Evolutionary conservation across 2,329 filamentous ascomycete genomes (phyloP), one percentile per base, ranked within the genome.

Genomic region (Sphaerulina vaccinii): DNA sequence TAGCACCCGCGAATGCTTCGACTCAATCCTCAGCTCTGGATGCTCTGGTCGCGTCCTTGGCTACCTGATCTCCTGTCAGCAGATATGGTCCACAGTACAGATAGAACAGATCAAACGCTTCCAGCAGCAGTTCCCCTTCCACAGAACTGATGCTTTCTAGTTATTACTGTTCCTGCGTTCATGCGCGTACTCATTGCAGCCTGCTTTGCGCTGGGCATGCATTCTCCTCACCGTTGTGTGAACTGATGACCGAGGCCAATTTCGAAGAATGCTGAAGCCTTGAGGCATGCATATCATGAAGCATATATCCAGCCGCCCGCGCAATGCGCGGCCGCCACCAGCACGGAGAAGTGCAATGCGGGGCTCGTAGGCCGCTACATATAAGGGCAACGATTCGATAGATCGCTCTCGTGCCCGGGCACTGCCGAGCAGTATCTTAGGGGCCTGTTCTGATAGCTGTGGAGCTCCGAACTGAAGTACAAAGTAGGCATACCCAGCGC

Each of bases 11-110:
- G 15, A 65, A 65, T 50, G 68, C 66, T 2, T 61, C 59, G 3
- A 67, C 64, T 39, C 61, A 69, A 38, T 65, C 61, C 47, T 62
- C 63, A 16, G 67, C 62, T 3, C 52, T 68, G 57, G 68, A 68
- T 55, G 62, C 59, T 7, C 27, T 69, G n/a, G 60, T 68, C 15
- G 65, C 54, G n/a, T 58, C 64, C 8, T 45, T 68, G 47, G 56
- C 63, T 16, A 60, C 56, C 4, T 60, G 32, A 47, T 15, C 11
- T 11, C 32, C 6, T 35, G 7, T n/a, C 13, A 5, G 16, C 13
- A n/a, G n/a, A n/a, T n/a, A n/a, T n/a, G n/a, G n/a, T n/a, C n/a
- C n/a, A n/a, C n/a, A n/a, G n/a, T n/a, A n/a, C n/a, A n/a, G n/a
- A n/a, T n/a, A 7, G 5, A 15, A 35, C 5, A n/a, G 32, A n/a